Conservation (phyloP, 352 stramenopile species). For the Pythium folliculosum region DNA sequence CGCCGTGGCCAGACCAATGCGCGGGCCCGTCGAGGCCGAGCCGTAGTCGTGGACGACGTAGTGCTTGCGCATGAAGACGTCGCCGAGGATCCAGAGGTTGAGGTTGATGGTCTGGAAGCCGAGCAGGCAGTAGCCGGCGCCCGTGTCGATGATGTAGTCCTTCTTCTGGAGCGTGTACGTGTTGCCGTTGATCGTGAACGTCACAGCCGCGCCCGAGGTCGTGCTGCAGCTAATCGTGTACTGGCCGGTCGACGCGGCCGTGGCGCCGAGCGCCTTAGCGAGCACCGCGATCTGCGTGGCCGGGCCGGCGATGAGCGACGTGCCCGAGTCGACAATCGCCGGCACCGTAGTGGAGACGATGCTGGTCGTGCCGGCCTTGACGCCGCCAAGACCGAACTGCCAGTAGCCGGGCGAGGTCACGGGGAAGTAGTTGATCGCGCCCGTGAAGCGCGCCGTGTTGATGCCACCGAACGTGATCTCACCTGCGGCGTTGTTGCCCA, state of each 20-base stretch:
- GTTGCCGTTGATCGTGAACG: constrained; percentile 91
- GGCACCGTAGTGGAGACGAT: constrained; percentile 40
- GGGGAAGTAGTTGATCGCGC: constrained; percentile 91
- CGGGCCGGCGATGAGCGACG: constrained; percentile 93
- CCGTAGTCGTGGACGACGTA: constrained; percentile 94
- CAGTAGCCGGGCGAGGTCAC: constrained; percentile 68
- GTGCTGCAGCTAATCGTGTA: constrained; percentile 94
- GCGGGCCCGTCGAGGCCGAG: constrained; percentile 61
- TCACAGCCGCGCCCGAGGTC: constrained; percentile 88
- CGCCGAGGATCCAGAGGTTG: constrained; percentile 89
- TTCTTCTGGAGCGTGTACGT: constrained; percentile 90
- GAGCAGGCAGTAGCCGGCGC: constrained; percentile 90
- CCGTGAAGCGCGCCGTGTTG: constrained; percentile 92
- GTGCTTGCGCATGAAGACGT: constrained; percentile 96
- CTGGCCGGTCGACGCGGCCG: constrained; percentile 60
- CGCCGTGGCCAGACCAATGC: constrained; percentile 83
- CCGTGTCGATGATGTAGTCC: constrained; percentile 92
- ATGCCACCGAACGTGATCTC: constrained; percentile 80
- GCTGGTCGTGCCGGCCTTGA: constrained; percentile 44
- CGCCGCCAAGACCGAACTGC: constrained; percentile 69
- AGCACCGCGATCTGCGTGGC: constrained; percentile 87
- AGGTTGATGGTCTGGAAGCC: constrained; percentile 96
- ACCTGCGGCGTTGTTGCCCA: constrained; percentile 83
- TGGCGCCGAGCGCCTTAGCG: constrained; percentile 82
- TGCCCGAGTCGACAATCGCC: constrained; percentile 96